Evolutionary conservation across 176 grass and related monocot species (phyloP), one percentile per base, ranked within the genome.

Genomic region (Juncus inflexus): DNA sequence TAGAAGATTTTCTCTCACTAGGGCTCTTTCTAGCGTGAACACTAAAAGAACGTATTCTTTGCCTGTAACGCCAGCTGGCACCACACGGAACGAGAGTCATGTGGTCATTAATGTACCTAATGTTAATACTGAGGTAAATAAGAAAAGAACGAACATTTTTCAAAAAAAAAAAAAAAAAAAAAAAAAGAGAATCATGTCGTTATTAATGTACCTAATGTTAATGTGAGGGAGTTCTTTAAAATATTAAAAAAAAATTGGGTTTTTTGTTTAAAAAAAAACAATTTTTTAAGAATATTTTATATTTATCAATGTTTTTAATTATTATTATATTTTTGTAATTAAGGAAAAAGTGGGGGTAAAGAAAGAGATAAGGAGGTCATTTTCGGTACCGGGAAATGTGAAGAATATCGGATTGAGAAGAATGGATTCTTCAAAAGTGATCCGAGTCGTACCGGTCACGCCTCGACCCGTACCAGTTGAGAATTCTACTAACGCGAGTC

Each of bases 381-480:
- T 99, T 62, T 99, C 94, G 68, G 89, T 90, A 16, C 43, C 88
- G 55, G 94, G 83, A 64, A 84, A 92, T 83, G 77, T 60, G 40
- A 99, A 99, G 80, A 84, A 74, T 72, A 78, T 54, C 42, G 81
- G 88, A 78, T 78, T 99, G 40, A 77, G 78, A 77, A 89, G 94
- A 76, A 73, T 77, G 12, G 86, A 92, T 92, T 99, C 92, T 15
- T 39, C 80, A 83, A 80, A 80, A 37, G 60, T 99, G 42, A 81
- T 99, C 43, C 88, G 94, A 62, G 94, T 99, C 40, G 88, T 99
- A 75, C 69, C 88, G 69, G 67, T 79, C 72, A 99, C 88, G 50
- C 94, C 88, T 66, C 83, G 80, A 65, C 80, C 83, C 72, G 72
- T 80, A 37, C 57, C 65, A 43, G 75, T 52, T 51, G 72, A 84